A percentile compares a stretch with the other conserved stretches of the same genome.
Conservation (phyloP, 331 rosid species). For the Rosa hybrid region DNA sequence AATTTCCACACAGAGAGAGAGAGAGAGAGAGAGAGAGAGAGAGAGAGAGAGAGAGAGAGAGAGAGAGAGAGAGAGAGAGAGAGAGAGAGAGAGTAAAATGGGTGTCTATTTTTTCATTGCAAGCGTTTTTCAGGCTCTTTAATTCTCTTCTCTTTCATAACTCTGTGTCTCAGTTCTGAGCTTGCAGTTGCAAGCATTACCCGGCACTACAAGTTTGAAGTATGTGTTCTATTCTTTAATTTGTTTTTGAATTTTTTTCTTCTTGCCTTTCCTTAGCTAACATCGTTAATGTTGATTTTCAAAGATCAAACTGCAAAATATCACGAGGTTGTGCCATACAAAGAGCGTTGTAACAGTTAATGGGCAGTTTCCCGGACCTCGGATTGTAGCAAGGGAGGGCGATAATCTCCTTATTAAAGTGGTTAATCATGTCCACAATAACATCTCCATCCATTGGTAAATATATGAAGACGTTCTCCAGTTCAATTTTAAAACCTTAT, state of each 20-base stretch:
- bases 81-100: conserved; percentile 15
- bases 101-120: conserved; percentile 19
- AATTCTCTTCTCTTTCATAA: conserved; percentile 8
- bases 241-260: background rate
- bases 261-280: background rate
- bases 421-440: conserved; percentile 29
- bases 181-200: conserved; percentile 31
- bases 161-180: conserved; percentile 10
- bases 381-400: conserved; percentile 36
- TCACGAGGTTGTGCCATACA: conserved; percentile 37
- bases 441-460: conserved; percentile 43
- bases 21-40: background rate
- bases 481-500: too few relatives aligned
- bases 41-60: background rate
- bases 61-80: too few relatives aligned
- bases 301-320: conserved; percentile 26
- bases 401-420: conserved; percentile 33
- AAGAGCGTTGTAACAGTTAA: conserved; percentile 40
- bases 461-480: background rate
- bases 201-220: conserved; percentile 39
- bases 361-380: conserved; percentile 40
- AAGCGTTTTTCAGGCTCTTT: conserved; percentile 4
- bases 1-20: background rate
- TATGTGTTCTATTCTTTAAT: background rate
- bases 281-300: background rate